These are phyloP conservation scores for Pharus latifolius DNA, from an alignment of 176 grass and related monocot species.

Conservation along the genomic window DNA sequence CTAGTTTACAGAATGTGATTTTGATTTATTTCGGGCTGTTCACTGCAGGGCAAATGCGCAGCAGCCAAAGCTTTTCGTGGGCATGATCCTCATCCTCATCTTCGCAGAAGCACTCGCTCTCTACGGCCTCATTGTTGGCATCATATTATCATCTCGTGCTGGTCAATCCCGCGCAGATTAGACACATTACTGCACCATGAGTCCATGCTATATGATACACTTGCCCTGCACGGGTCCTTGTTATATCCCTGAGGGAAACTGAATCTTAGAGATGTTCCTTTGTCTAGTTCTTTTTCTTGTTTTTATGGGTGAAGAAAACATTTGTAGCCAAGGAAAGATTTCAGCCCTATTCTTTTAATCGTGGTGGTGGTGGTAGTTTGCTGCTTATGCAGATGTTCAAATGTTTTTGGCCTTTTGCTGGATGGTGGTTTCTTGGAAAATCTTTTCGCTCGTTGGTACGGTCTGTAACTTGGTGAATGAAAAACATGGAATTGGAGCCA, in stretches of 20 bases:
- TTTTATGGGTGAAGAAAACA: conserved; percentile 27
- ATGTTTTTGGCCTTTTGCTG: conserved; percentile 26
- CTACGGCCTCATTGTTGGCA: conserved; percentile 69
- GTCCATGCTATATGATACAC: no score
- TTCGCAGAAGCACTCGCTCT: conserved; percentile 70
- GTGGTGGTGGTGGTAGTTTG: conserved; percentile 8
- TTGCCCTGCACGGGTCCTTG: no score
- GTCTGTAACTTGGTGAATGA: conserved; percentile 38
- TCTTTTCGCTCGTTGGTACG: no score
- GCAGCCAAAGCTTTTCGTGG: conserved; percentile 70
- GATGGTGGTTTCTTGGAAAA: conserved; percentile 23
- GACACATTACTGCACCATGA: not conserved
- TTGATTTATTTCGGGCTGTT: not conserved
- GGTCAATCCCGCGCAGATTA: conserved; percentile 75
- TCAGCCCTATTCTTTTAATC: conserved; percentile 12
- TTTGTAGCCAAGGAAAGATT: conserved; percentile 27
- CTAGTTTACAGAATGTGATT: not conserved
- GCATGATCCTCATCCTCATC: conserved; percentile 86
- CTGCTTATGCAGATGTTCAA: conserved; percentile 18
- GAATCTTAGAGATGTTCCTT: conserved; percentile 5
- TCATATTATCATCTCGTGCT: conserved; percentile 71
- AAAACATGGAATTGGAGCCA: conserved; percentile 41
- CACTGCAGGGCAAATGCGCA: conserved; percentile 63
- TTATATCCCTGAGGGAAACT: conserved; percentile 28
- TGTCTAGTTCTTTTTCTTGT: conserved; percentile 37